Evolutionary conservation across 139 green algal species (phyloP).

Genomic region (Picochlorum sp.): DNA sequence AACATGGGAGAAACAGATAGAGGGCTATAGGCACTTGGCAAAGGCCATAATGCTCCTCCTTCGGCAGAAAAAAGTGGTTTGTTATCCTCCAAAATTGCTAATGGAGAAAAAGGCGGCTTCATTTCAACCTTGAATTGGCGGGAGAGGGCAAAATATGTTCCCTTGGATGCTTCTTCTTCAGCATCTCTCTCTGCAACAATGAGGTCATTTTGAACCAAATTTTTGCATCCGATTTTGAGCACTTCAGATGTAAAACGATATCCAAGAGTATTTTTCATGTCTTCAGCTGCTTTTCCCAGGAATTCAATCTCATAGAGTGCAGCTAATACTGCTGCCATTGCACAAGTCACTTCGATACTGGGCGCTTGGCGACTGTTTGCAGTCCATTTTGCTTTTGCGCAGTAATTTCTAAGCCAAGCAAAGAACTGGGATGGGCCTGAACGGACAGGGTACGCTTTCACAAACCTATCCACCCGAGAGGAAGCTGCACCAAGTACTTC

Average conservation of each 20-base stretch:
- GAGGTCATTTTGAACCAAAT: neutral
- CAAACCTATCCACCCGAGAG: too few species aligned
- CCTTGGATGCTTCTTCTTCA: neutral
- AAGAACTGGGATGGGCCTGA: too few species aligned
- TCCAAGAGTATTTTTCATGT: neutral
- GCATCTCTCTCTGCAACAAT: neutral
- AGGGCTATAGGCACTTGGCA: neutral
- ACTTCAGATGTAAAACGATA: neutral
- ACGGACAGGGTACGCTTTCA: too few species aligned
- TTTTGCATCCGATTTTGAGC: neutral
- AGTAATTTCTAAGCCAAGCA: too few species aligned
- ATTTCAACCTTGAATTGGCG: conserved; percentile 1
- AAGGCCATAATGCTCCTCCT: conserved; percentile 8
- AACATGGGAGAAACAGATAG: neutral
- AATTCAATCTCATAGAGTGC: neutral
- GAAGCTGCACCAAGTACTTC: neutral
- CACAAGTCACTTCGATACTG: too few species aligned
- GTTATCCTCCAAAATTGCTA: neutral
- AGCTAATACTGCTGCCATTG: too few species aligned
- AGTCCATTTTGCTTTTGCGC: too few species aligned
- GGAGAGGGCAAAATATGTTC: neutral
- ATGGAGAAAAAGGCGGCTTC: conserved; percentile 1
- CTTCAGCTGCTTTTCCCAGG: neutral
- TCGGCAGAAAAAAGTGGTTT: conserved; percentile 5
- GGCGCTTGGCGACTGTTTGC: too few species aligned